These are phyloP conservation scores for Venturia oleaginea DNA, from an alignment of 2,329 filamentous ascomycete genomes.

Conservation along the genomic window DNA sequence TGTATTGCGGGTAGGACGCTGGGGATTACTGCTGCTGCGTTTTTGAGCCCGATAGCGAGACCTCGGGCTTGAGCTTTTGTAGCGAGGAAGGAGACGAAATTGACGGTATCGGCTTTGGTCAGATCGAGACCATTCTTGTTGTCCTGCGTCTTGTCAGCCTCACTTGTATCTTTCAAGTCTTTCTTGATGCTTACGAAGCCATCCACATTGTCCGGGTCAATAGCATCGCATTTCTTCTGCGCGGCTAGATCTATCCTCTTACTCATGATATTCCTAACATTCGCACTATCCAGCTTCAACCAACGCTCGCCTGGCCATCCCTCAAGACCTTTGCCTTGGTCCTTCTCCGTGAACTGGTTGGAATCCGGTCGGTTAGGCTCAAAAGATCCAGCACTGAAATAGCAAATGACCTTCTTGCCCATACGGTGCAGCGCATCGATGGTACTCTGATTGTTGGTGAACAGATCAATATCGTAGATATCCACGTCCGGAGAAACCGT, in stretches of 20 bases:
- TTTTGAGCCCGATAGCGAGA: conserved; percentile 60
- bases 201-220: conserved; percentile 65
- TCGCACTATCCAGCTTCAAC: conserved; percentile 49
- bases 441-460: conserved; percentile 40
- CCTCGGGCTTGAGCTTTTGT: conserved; percentile 43
- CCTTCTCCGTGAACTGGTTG: conserved; percentile 42
- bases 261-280: conserved; percentile 57
- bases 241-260: conserved; percentile 49
- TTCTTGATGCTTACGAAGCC: conserved; percentile 42
- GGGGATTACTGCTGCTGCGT: conserved; percentile 51
- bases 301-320: conserved; percentile 61
- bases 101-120: conserved; percentile 46
- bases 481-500: conserved; percentile 41
- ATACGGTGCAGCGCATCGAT: conserved; percentile 41
- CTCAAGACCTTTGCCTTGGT: conserved; percentile 49
- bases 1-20: conserved; percentile 44
- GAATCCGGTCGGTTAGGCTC: conserved; percentile 55
- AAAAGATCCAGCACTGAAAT: conserved; percentile 64
- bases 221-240: conserved; percentile 56
- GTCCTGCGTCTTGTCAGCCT: conserved; percentile 20
- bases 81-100: conserved; percentile 54
- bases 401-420: conserved; percentile 60
- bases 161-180: neutral
- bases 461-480: conserved; percentile 54
- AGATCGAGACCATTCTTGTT: conserved; percentile 56